phyloP scores from a whole-genome alignment of 768 basidiomycete genomes.

The Brasilioporus rufonigricans region DNA sequence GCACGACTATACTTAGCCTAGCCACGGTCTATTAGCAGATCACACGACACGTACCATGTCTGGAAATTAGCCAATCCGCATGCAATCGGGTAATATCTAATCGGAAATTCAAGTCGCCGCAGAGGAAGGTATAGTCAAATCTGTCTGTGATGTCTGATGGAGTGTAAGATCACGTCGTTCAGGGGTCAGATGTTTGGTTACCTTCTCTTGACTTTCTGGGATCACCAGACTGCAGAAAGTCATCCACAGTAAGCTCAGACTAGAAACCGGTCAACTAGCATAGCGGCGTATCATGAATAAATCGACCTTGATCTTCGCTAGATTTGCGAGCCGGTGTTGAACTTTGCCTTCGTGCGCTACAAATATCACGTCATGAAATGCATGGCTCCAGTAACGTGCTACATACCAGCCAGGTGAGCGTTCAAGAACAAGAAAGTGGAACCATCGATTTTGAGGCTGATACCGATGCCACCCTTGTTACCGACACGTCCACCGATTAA shows the following conservation, averaged over 20 bases:
- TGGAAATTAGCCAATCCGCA: constrained; percentile 90
- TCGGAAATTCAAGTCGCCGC: constrained; percentile 91
- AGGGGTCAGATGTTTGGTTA: constrained; percentile 21
- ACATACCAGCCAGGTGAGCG: constrained; percentile 80
- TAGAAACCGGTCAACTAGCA: constrained; percentile 27
- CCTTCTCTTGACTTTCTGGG: constrained; percentile 71
- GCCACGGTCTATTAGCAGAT: background rate
- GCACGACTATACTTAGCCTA: constrained; percentile 6
- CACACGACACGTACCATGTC: constrained; percentile 56
- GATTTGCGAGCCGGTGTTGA: constrained; percentile 78
- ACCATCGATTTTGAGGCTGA: constrained; percentile 80
- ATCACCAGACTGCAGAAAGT: constrained; percentile 66
- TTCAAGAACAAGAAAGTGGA: constrained; percentile 87
- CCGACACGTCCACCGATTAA: constrained; percentile 88
- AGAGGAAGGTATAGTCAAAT: constrained; percentile 87
- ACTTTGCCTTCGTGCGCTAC: constrained; percentile 76
- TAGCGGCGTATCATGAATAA: background rate
- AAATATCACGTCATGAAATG: background rate
- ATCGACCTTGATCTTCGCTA: constrained; percentile 82
- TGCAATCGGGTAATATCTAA: constrained; percentile 86
- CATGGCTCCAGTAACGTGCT: background rate
- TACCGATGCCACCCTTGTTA: constrained; percentile 93
- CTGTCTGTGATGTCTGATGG: constrained; percentile 70
- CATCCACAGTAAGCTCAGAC: constrained; percentile 76
- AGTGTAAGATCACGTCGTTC: constrained; percentile 7